A percentile compares a stretch with the other conserved stretches of the same genome.
Conservation (phyloP, 441 rosid genomes). For the Erysimum cheiri region DNA sequence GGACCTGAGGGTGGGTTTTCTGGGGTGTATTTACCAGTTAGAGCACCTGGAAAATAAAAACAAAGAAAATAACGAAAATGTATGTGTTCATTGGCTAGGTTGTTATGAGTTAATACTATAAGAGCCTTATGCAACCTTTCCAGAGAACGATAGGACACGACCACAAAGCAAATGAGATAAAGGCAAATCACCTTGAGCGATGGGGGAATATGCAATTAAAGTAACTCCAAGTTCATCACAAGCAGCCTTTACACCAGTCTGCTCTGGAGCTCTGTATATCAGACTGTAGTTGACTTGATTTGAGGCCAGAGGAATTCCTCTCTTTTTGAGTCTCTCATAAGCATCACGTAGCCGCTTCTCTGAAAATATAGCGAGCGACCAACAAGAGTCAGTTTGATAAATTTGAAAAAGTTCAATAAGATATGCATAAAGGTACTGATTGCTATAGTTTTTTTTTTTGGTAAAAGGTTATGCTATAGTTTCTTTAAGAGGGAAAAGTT, state of each 20-base stretch:
- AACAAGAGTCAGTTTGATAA: neutral
- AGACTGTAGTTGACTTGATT: constrained; percentile 99
- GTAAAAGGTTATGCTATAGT: too few relatives aligned
- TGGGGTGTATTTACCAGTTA: constrained; percentile 94
- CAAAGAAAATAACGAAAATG: neutral
- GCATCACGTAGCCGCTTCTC: constrained; percentile 86
- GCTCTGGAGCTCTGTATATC: constrained; percentile 84
- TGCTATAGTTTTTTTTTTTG: too few relatives aligned
- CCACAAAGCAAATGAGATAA: constrained; percentile 19
- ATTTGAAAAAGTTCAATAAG: constrained; percentile 11
- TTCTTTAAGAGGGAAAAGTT: neutral
- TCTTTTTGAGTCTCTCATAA: constrained; percentile 74
- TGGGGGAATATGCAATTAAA: constrained; percentile 91
- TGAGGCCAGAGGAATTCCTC: constrained; percentile 94
- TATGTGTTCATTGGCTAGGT: constrained; percentile 2
- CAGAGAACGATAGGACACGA: constrained; percentile 26
- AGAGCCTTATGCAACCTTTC: neutral
- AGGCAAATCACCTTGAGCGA: constrained; percentile 79
- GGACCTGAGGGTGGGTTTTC: constrained; percentile 90
- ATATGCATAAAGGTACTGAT: constrained; percentile 11
- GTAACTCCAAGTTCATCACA: constrained; percentile 95
- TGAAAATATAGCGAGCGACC: constrained; percentile 36
- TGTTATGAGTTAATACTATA: constrained; percentile 1
- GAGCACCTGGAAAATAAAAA: constrained; percentile 61
- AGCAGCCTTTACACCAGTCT: constrained; percentile 86